Evolutionary conservation across 23 red algal species (phyloP).

Genomic region (Agarophyton chilense): DNA sequence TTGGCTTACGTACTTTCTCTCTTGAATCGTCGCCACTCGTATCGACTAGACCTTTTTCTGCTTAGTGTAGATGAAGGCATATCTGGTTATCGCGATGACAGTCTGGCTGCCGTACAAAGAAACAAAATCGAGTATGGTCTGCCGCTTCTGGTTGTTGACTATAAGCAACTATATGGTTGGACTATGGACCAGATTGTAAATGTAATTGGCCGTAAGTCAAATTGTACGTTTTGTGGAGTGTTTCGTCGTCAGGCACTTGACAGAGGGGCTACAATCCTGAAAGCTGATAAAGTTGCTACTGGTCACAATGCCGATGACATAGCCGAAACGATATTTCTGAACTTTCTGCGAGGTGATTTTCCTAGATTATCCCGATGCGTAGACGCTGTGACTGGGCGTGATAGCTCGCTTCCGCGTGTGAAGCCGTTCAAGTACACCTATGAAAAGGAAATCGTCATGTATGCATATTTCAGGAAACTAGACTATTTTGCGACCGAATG

Average conservation of each 20-base stretch:
- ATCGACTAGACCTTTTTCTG: slow-evolving; percentile 84
- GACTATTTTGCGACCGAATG: slow-evolving; percentile 99
- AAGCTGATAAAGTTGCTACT: slow-evolving; percentile 90
- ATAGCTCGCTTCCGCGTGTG: slow-evolving; percentile 82
- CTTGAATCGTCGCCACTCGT: slow-evolving; percentile 83
- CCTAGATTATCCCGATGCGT: slow-evolving; percentile 74
- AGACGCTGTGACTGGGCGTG: slow-evolving; percentile 71
- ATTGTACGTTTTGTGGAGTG: slow-evolving; percentile 99
- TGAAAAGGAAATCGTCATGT: slow-evolving; percentile 99
- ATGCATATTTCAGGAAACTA: slow-evolving; percentile 92
- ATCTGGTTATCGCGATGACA: slow-evolving; percentile 95
- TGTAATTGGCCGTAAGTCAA: slow-evolving; percentile 81
- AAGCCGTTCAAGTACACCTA: slow-evolving; percentile 97
- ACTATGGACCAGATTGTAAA: slow-evolving; percentile 96
- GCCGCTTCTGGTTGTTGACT: slow-evolving; percentile 78
- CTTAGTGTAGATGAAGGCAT: slow-evolving; percentile 98
- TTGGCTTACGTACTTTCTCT: slow-evolving; percentile 82
- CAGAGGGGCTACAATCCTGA: slow-evolving; percentile 68
- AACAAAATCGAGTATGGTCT: slow-evolving; percentile 74
- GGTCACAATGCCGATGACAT: slow-evolving; percentile 99
- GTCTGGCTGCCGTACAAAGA: slow-evolving; percentile 68
- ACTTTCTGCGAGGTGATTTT: slow-evolving; percentile 94
- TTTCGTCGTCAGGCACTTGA: slow-evolving; percentile 98
- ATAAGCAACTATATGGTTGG: slow-evolving; percentile 93
- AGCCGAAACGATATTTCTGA: slow-evolving; percentile 96